phyloP scores from a whole-genome alignment of 352 stramenopile species.

The Phytophthora hibernalis region DNA sequence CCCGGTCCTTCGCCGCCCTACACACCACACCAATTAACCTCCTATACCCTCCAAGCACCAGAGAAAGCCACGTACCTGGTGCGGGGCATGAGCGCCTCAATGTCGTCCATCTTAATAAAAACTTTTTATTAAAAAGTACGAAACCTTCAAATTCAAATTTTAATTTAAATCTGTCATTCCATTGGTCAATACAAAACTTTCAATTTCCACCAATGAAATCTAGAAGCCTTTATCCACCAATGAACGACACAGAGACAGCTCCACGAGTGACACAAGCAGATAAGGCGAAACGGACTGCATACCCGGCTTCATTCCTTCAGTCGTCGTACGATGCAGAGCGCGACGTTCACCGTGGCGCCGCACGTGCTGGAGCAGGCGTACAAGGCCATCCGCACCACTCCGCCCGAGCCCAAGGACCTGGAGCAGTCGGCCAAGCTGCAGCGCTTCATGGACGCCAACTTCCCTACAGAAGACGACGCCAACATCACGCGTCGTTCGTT shows the following conservation, averaged over 20 bases:
- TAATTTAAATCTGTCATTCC: conserved; percentile 4
- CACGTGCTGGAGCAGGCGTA: conserved; percentile 90
- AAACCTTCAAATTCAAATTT: conserved; percentile 22
- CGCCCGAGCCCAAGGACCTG: conserved; percentile 82
- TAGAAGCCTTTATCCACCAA: conserved; percentile 23
- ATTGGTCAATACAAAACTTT: conserved; percentile 16
- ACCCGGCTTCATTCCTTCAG: not conserved
- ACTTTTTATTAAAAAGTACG: no score
- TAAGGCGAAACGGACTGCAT: conserved; percentile 4
- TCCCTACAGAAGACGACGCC: conserved; percentile 73
- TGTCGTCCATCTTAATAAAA: conserved; percentile 54
- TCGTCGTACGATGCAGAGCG: conserved; percentile 61
- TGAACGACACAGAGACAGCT: conserved; percentile 31
- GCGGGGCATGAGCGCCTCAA: conserved; percentile 75
- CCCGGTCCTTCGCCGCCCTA: conserved; percentile 52
- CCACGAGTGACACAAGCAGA: conserved; percentile 26
- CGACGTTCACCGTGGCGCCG: conserved; percentile 69
- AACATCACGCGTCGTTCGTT: conserved; percentile 90
- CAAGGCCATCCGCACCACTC: conserved; percentile 89
- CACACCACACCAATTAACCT: not conserved
- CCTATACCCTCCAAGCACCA: not conserved
- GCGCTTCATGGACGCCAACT: conserved; percentile 82
- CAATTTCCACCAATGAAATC: conserved; percentile 23
- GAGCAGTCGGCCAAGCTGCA: conserved; percentile 87
- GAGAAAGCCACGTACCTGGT: conserved; percentile 52